A percentile compares a stretch with the other conserved stretches of the same genome.
Conservation (phyloP, 441 rosid species). For the Aleurites moluccanus region DNA sequence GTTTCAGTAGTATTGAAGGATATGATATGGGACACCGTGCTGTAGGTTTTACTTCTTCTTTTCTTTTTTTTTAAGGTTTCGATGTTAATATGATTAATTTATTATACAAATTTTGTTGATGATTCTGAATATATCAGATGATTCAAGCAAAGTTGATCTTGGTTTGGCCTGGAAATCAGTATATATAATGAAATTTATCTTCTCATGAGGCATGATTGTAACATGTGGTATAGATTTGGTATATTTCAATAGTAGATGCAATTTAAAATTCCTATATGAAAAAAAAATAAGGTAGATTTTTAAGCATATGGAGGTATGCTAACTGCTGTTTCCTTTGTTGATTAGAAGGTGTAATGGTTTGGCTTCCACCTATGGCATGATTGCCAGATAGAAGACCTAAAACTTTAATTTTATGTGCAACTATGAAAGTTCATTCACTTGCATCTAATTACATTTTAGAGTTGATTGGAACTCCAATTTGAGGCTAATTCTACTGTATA, state of each 20-base stretch:
- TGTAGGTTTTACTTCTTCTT: background rate
- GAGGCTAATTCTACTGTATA: background rate
- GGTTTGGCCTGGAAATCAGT: background rate
- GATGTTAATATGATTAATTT: background rate
- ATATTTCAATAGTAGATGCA: background rate
- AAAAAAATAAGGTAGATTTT: background rate
- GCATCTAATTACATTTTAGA: background rate
- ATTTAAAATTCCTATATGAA: background rate
- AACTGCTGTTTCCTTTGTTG: background rate
- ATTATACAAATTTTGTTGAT: background rate
- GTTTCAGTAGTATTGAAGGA: background rate
- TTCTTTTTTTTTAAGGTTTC: background rate
- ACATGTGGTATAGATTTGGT: background rate
- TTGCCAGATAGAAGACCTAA: background rate
- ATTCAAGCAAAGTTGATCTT: background rate
- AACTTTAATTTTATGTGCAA: background rate
- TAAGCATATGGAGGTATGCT: background rate
- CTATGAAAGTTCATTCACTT: background rate
- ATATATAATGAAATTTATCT: background rate
- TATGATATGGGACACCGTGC: background rate
- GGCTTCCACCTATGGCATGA: background rate
- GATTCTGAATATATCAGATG: background rate
- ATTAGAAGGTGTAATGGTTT: background rate
- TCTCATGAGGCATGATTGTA: background rate
- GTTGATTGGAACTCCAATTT: background rate